Base-by-base conservation (phyloP, 176 grass and related monocot species). In the Raddia distichophylla region DNA sequence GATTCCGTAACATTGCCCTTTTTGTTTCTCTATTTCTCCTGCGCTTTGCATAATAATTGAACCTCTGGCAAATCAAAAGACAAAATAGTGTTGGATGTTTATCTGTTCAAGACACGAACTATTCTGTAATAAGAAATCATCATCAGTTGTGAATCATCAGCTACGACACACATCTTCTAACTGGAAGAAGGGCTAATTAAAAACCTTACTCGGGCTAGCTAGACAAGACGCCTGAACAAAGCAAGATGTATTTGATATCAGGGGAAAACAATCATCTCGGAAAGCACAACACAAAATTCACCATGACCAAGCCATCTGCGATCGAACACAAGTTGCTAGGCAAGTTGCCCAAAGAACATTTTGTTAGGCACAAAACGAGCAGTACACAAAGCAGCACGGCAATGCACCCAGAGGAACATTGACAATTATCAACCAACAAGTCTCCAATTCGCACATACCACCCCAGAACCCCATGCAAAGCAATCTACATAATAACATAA, bases 1-100 rank as follows among this genome's bases (percentile, higher is more conserved):
- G 80, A 82, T 93, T 91, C 60, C 55, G 60, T 62, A 98, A 54
- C 77, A 91, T 59, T 6, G 81, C 78, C 82, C 78, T 88, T 85
- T 89, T 89, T 69, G 88, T 89, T 82, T 95, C 92, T 67, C 71
- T 90, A 66, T 97, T 93, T 87, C 62, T 91, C 76, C 75, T 93
- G 74, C 71, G 82, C 58, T 92, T 94, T 55, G 67, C 82, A 61
- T 94, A 93, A 78, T 82, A 84, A 80, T 82, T 94, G 83, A 98
- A 98, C 83, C 88, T 89, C 92, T 40, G 69, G 46, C 42, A 90
- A 65, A 74, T 57, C 40, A 71, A 77, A 66, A 80, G 64, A 64
- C 56, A 33, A 60, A 37, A 62, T 54, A 59, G 6, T 48, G 44
- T 89, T 35, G 35, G 34, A 69, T 77, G 57, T 84, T 88, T 60